Conservation (phyloP, 2,329 filamentous ascomycete species). For the Alternaria atra region DNA sequence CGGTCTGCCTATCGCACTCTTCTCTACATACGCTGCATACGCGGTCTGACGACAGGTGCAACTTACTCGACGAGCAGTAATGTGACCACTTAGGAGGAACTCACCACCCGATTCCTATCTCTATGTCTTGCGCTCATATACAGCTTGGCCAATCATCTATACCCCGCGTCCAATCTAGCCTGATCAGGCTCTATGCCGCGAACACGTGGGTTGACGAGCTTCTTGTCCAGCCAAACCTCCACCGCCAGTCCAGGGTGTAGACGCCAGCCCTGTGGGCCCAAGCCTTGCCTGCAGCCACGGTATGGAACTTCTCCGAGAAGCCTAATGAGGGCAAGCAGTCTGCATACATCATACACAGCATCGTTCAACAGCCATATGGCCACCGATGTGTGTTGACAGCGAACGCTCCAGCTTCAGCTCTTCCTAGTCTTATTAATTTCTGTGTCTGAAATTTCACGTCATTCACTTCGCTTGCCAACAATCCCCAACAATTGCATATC, state of each 20-base stretch:
- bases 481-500: not conserved
- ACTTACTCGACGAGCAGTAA: not conserved
- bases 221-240: slow-evolving; percentile 14
- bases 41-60: slow-evolving; percentile 17
- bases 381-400: slow-evolving; percentile 9
- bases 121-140: slow-evolving; percentile 6
- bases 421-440: not conserved
- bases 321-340: slow-evolving; percentile 13
- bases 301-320: slow-evolving; percentile 18
- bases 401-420: slow-evolving; percentile 2
- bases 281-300: slow-evolving; percentile 20
- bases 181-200: slow-evolving; percentile 29
- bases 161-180: slow-evolving; percentile 14
- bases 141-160: slow-evolving; percentile 5
- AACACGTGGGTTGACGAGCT: slow-evolving; percentile 28
- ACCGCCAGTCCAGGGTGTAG: slow-evolving; percentile 21
- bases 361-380: slow-evolving; percentile 12
- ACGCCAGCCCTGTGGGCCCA: slow-evolving; percentile 18
- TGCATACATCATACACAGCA: slow-evolving; percentile 20
- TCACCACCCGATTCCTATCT: not conserved
- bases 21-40: not conserved
- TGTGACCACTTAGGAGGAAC: slow-evolving; percentile 1
- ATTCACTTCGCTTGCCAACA: not conserved
- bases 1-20: slow-evolving; percentile 3
- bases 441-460: not conserved